Evolutionary conservation across 1,139 yeast species (phyloP).

Genomic region (Kodamaea plutei): DNA sequence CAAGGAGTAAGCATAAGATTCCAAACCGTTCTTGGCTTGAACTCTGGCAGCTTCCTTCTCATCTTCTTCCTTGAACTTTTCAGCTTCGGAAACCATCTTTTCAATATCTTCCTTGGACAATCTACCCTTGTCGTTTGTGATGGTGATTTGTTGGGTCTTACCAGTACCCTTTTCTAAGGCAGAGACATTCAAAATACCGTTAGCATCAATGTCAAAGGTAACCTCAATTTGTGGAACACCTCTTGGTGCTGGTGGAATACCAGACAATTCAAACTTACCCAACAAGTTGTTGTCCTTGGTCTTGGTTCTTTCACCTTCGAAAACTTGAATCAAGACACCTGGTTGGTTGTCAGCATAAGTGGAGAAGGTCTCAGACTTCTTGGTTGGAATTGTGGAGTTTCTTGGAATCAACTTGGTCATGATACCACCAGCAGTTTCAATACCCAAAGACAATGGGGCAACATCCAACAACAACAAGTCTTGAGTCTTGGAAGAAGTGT

Average conservation of each 20-base stretch:
- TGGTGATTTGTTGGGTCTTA: constrained; percentile 48
- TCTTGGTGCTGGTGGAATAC: constrained; percentile 98
- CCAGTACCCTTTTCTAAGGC: constrained; percentile 97
- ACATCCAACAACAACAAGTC: constrained; percentile 83
- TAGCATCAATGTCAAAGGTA: constrained; percentile 90
- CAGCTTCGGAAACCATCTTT: constrained; percentile 50
- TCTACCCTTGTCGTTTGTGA: constrained; percentile 51
- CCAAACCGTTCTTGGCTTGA: constrained; percentile 79
- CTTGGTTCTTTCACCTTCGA: constrained; percentile 95
- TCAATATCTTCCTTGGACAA: constrained; percentile 50
- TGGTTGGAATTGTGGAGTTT: constrained; percentile 95
- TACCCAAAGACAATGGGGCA: constrained; percentile 93
- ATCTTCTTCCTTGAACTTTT: constrained; percentile 48
- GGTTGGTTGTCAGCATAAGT: constrained; percentile 98
- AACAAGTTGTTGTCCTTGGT: constrained; percentile 92
- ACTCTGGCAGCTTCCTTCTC: constrained; percentile 46
- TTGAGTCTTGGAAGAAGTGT: constrained; percentile 76
- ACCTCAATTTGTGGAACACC: constrained; percentile 98
- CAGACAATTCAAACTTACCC: constrained; percentile 93
- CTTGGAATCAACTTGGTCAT: constrained; percentile 96
- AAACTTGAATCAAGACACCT: constrained; percentile 92
- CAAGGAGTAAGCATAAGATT: constrained; percentile 86
- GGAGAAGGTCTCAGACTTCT: constrained; percentile 94
- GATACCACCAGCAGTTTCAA: constrained; percentile 97
- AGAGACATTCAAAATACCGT: constrained; percentile 90